These are phyloP conservation scores for Kitagawia praeruptora DNA, from an alignment of 129 eudicot genomes.

Conservation along the genomic window DNA sequence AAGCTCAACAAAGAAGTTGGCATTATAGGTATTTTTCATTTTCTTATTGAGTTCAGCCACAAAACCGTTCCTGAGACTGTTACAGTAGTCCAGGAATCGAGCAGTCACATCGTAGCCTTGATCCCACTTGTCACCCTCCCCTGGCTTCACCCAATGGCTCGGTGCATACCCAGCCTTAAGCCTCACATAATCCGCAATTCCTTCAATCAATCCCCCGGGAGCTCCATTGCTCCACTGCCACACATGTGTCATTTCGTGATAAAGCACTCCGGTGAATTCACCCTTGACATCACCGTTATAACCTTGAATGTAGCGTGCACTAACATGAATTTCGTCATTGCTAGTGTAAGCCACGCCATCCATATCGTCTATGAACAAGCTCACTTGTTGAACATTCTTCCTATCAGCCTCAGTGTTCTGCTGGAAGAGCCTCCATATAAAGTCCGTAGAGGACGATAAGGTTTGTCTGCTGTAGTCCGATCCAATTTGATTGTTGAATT, in stretches of 20 bases:
- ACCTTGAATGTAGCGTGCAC: slow-evolving; percentile 32
- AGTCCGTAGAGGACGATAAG: slow-evolving; percentile 29
- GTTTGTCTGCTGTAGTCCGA: slow-evolving; percentile 24
- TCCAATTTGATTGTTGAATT: slow-evolving; percentile 41
- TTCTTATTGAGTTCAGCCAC: slow-evolving; percentile 53
- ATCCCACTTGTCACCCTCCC: slow-evolving; percentile 49
- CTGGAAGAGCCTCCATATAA: slow-evolving; percentile 52
- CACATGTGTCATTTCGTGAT: slow-evolving; percentile 60
- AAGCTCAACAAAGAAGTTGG: slow-evolving; percentile 32
- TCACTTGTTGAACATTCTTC: slow-evolving; percentile 30
- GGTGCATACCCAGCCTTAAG: slow-evolving; percentile 43
- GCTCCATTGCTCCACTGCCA: slow-evolving; percentile 64
- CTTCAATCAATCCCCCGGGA: slow-evolving; percentile 54
- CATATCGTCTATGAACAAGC: slow-evolving; percentile 36
- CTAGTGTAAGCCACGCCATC: slow-evolving; percentile 43
- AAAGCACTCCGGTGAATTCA: slow-evolving; percentile 50
- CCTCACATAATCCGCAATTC: slow-evolving; percentile 69
- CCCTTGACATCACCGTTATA: slow-evolving; percentile 33
- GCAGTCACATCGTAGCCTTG: slow-evolving; percentile 66
- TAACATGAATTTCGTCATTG: slow-evolving; percentile 25
- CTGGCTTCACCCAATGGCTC: slow-evolving; percentile 46
- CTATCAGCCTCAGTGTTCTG: slow-evolving; percentile 29
- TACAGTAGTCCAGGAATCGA: slow-evolving; percentile 50
- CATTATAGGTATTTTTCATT: slow-evolving; percentile 52
- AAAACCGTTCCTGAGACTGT: slow-evolving; percentile 45